Base-by-base conservation (phyloP, 2,329 filamentous ascomycete species). In the Cytospora schulzeri region DNA sequence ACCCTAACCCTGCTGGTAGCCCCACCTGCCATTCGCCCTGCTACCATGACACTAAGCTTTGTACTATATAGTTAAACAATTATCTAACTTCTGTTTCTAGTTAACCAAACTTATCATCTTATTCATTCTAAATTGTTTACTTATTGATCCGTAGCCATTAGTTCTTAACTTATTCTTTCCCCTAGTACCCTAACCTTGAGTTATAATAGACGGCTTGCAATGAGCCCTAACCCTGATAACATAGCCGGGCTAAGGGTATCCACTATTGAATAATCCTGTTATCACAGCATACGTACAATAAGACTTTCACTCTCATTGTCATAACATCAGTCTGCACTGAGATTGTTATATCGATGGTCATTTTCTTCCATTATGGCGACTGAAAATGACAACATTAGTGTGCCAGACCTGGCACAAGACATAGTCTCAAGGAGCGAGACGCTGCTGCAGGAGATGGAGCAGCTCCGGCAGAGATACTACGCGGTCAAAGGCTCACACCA, bases 371-470 rank as follows among this genome's bases (percentile, higher is more conserved):
- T 53, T 15, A 64, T 64, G 61, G 22, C 38, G 22, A 11, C 9
- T 31, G 38, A 60, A 4, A 31, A 19, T 4, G 52, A 58, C n/a
- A 24, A 3, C 5, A 19, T 53, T 6, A 52, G 55, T 33, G 35
- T 48, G 8, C 28, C 26, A 28, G 52, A 56, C 12, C 11, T 67
- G 56, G 66, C 66, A 11, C 45, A n/a, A 11, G 64, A 67, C 22
- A 61, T 67, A 24, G 26, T 62, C 22, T 11, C 48, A 35, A 53
- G 54, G 17, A 63, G 66, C 45, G 55, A 61, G 14, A 35, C n/a
- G 24, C 60, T 67, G 28, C 29, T 67, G 8, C 55, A 57, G 12
- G 57, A 67, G 29, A 66, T 66, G 58, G 50, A 54, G 19, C 50
- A 61, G 38, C 58, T 66, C 28, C 62, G 65, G 29, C 54, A 65